These are phyloP conservation scores for Boletus sp. DNA, from an alignment of 768 basidiomycete species.

Conservation along the genomic window DNA sequence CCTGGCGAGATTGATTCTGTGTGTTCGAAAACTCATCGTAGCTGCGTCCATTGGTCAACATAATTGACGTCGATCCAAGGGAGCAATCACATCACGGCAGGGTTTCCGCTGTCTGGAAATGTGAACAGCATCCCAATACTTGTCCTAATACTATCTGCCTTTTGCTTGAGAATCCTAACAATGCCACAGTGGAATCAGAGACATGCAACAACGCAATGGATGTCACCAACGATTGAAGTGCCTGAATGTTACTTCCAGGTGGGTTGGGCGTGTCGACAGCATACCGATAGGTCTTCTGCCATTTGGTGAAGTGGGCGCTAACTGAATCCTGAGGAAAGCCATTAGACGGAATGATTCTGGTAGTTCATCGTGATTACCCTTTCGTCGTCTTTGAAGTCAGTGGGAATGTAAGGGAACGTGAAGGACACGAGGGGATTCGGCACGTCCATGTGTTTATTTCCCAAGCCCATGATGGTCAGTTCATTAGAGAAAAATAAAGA, in stretches of 20 bases:
- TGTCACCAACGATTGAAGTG: conserved; percentile 17
- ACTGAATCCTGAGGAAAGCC: background rate
- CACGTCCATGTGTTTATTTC: conserved; percentile 9
- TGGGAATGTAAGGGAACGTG: conserved; percentile 13
- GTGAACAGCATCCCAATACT: conserved; percentile 18
- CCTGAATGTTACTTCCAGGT: conserved; percentile 10
- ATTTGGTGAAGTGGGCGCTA: conserved; percentile 18
- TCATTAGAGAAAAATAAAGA: conserved; percentile 17
- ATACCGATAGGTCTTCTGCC: conserved; percentile 20
- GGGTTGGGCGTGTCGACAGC: conserved; percentile 8
- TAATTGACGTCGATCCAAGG: background rate
- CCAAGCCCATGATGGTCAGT: conserved; percentile 6
- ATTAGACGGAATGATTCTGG: background rate
- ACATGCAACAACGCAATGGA: background rate
- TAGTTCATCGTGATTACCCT: conserved; percentile 4
- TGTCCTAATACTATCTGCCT: conserved; percentile 12
- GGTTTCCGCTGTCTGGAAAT: conserved; percentile 13
- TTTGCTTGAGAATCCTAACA: conserved; percentile 15
- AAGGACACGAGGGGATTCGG: conserved; percentile 22
- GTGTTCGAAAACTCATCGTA: conserved; percentile 32
- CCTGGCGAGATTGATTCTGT: conserved; percentile 16
- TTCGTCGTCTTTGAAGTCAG: conserved; percentile 16
- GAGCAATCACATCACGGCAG: conserved; percentile 7
- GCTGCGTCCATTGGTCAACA: conserved; percentile 9
- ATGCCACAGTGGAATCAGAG: background rate